These are phyloP conservation scores for Paxillus rubicundulus DNA, from an alignment of 768 basidiomycete genomes.

Conservation along the genomic window DNA sequence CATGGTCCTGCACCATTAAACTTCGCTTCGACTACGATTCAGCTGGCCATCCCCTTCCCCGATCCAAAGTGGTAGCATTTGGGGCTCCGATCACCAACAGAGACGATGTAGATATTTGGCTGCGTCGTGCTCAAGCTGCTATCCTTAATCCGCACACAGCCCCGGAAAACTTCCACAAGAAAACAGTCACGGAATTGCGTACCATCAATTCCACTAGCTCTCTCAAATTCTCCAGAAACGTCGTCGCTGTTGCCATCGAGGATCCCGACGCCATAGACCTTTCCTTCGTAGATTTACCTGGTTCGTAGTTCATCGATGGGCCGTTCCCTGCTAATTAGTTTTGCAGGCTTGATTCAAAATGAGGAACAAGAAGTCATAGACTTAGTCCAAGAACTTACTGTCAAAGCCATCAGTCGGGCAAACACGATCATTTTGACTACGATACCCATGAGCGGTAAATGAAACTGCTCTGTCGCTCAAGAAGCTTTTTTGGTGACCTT, in stretches of 20 bases:
- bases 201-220: constrained; percentile 19
- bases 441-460: constrained; percentile 60
- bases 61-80: constrained; percentile 24
- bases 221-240: constrained; percentile 48
- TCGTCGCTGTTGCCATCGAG: constrained; percentile 44
- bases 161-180: constrained; percentile 21
- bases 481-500: neutral
- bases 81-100: constrained; percentile 32
- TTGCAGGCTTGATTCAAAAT: constrained; percentile 59
- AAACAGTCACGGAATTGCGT: constrained; percentile 25
- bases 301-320: constrained; percentile 23
- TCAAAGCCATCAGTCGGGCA: constrained; percentile 40
- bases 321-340: constrained; percentile 4
- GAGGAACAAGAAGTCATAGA: constrained; percentile 38
- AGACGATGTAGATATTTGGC: constrained; percentile 37
- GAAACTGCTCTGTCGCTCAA: neutral
- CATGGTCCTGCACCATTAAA: constrained; percentile 47
- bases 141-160: constrained; percentile 33
- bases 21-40: constrained; percentile 36
- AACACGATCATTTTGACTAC: constrained; percentile 65
- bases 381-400: constrained; percentile 49
- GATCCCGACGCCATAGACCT: constrained; percentile 47
- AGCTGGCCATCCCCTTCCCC: constrained; percentile 25
- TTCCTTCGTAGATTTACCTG: constrained; percentile 55
- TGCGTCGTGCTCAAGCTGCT: constrained; percentile 47